Evolutionary conservation across 306 rosid genomes (phyloP).

Genomic region (Prunus padus): DNA sequence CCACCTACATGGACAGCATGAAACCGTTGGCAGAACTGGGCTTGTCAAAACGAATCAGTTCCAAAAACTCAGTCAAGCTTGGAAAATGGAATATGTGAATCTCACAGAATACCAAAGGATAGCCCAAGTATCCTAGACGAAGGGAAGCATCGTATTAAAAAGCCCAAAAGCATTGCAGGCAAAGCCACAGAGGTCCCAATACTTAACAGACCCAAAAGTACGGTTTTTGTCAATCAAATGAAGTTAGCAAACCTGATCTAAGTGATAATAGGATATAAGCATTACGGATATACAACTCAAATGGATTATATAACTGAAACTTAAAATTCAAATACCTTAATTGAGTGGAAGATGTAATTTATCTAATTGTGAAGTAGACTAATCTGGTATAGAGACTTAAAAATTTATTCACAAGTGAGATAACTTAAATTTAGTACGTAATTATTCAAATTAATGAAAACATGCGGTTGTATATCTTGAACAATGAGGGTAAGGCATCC

Average conservation of each 20-base stretch:
- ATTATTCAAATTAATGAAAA: neutral
- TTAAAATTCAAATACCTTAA: neutral
- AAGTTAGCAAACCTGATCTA: neutral
- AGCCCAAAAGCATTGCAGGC: neutral
- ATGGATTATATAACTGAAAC: neutral
- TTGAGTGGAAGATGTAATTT: neutral
- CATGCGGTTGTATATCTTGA: neutral
- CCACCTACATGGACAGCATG: neutral
- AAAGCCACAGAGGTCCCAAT: neutral
- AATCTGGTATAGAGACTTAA: neutral
- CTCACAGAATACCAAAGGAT: neutral
- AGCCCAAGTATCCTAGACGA: neutral
- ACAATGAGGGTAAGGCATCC: neutral
- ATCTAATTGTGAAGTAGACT: neutral
- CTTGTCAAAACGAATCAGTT: neutral
- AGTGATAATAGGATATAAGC: neutral
- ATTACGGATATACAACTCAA: neutral
- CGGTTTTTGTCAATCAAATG: neutral
- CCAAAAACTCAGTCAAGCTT: neutral
- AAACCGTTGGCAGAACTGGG: neutral
- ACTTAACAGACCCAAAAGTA: neutral
- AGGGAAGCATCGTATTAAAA: neutral
- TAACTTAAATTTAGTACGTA: neutral
- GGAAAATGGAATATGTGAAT: neutral
- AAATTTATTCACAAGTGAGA: neutral